Conservation (phyloP, 2,329 filamentous ascomycete species). For the Zymoseptoria pseudotritici region DNA sequence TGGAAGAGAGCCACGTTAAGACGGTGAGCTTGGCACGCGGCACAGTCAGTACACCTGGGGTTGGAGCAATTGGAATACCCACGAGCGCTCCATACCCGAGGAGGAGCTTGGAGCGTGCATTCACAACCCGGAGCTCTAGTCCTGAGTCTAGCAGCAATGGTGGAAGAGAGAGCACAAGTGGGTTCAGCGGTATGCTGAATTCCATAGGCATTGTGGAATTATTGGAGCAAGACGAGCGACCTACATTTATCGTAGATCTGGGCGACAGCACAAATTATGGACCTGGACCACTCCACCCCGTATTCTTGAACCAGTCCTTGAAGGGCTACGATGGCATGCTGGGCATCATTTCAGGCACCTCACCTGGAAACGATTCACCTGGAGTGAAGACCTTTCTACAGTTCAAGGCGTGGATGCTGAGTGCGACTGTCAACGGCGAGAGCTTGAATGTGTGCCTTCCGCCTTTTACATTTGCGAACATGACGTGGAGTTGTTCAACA, state of each 20-base stretch:
- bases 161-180: conserved; percentile 9
- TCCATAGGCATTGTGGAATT: conserved; percentile 63
- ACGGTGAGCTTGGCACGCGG: conserved; percentile 46
- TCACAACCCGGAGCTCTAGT: conserved; percentile 20
- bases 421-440: conserved; percentile 46
- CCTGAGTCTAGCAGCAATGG: conserved; percentile 16
- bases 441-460: conserved; percentile 47
- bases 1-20: conserved; percentile 44
- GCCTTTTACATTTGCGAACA: conserved; percentile 55
- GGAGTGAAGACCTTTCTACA: conserved; percentile 46
- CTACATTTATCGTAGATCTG: conserved; percentile 68
- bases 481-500: conserved; percentile 64
- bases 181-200: conserved; percentile 44
- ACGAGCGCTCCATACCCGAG: conserved; percentile 33
- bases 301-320: conserved; percentile 64
- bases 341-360: conserved; percentile 49
- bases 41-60: conserved; percentile 28
- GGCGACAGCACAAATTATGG: conserved; percentile 49
- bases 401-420: conserved; percentile 65
- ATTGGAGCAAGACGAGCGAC: conserved; percentile 67
- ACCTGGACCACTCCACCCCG: conserved; percentile 49
- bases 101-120: conserved; percentile 27
- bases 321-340: conserved; percentile 50
- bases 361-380: conserved; percentile 31
- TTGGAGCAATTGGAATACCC: conserved; percentile 7